Percentiles rank a stretch among this genome's conserved stretches.
These are phyloP conservation scores for Leptomonas pyrrhocoris DNA, from an alignment of 208 protist species.

Conservation along the genomic window DNA sequence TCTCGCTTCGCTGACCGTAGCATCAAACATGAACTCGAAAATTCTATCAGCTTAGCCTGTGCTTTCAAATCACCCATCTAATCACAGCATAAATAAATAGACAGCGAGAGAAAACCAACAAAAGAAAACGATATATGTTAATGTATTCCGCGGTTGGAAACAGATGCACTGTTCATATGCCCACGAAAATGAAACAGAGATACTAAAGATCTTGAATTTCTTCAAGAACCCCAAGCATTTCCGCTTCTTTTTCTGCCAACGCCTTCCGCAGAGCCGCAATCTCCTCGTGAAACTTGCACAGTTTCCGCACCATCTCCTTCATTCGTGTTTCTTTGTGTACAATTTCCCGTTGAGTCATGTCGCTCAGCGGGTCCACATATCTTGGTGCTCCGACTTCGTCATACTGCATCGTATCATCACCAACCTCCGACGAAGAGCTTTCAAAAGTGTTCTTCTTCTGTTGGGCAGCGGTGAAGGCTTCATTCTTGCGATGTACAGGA, in stretches of 20 bases:
- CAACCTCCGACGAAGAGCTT: slow-evolving; percentile 6
- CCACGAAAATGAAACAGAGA: slow-evolving; percentile 10
- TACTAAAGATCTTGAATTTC: slow-evolving; percentile 30
- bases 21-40: too few relatives aligned
- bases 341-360: slow-evolving; percentile 20
- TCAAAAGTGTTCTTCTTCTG: slow-evolving; percentile 1
- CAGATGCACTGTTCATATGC: too few relatives aligned
- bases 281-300: slow-evolving; percentile 24
- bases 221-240: slow-evolving; percentile 51
- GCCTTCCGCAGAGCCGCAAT: slow-evolving; percentile 35
- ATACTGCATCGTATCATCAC: not conserved
- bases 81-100: too few relatives aligned
- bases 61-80: too few relatives aligned
- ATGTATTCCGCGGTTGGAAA: too few relatives aligned
- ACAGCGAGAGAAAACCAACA: too few relatives aligned
- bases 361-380: slow-evolving; percentile 15
- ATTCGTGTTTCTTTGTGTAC: not conserved
- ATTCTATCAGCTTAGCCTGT: too few relatives aligned
- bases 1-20: too few relatives aligned
- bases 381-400: not conserved
- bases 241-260: slow-evolving; percentile 42
- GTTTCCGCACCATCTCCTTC: slow-evolving; percentile 14
- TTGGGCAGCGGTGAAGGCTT: not conserved
- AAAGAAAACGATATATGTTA: too few relatives aligned
- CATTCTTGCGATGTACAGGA: not conserved